phyloP scores from a whole-genome alignment of 2,329 filamentous ascomycete genomes.

The Trichoderma sp. region DNA sequence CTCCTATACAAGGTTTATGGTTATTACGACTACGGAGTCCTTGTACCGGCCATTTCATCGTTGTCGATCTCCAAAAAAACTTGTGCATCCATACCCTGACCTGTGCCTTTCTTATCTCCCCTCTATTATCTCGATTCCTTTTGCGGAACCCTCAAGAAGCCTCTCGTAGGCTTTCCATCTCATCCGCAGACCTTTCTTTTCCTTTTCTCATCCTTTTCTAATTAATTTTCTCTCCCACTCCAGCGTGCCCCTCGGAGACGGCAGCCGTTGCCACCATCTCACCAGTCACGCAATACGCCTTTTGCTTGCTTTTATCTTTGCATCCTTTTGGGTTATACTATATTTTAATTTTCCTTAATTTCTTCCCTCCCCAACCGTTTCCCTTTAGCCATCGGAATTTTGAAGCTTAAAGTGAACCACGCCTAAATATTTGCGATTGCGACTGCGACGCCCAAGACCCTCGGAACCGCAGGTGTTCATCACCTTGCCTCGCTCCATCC shows the following conservation, averaged over 20 bases:
- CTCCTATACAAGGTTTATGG: constrained; percentile 24
- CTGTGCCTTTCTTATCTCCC: background rate
- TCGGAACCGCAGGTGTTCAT: constrained; percentile 2
- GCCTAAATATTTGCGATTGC: background rate
- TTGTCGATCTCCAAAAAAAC: constrained; percentile 7
- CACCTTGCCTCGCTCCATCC: constrained; percentile 22
- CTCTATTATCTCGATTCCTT: background rate
- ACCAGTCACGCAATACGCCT: background rate
- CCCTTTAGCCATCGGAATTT: background rate
- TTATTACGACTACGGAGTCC: constrained; percentile 9
- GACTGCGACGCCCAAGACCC: background rate
- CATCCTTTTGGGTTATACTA: background rate
- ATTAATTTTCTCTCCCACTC: background rate
- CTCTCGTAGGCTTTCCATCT: background rate
- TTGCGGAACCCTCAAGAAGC: background rate
- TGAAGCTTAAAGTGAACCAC: background rate
- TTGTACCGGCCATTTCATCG: background rate
- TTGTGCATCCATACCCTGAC: background rate
- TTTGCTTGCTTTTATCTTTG: background rate
- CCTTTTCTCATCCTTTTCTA: background rate
- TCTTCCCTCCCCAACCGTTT: background rate
- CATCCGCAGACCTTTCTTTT: background rate
- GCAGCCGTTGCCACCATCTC: background rate
- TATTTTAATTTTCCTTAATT: background rate
- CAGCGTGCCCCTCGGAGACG: background rate